Evolutionary conservation across 495 filamentous ascomycete genomes (phyloP), one percentile per base, ranked within the genome.

Genomic region (Neurospora tetraspora): DNA sequence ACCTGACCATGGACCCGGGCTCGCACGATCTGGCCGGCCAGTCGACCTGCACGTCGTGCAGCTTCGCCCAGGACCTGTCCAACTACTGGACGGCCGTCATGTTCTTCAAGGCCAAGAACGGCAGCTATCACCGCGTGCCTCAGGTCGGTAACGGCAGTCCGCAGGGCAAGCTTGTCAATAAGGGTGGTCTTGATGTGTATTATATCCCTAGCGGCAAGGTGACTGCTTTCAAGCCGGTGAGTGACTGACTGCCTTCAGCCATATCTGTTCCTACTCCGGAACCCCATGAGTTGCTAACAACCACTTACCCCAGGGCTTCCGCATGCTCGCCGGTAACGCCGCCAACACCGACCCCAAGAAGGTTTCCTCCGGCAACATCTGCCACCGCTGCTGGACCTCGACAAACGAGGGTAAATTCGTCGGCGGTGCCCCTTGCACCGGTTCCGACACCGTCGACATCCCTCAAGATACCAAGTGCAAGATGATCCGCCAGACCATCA

Each of bases 1-100:
- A 88, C 78, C 84, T 93, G 78, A 86, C 84, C 72, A 93, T 93
- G 90, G 85, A 86, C 74, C 90, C 83, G n/a, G 70, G 36, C 34
- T 71, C 16, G 3, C 81, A 89, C 77, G 83, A 87, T 39, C 81
- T 87, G 20, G 84, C 89, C 37, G 79, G 85, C 39, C 71, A 77
- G 53, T 91, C 92, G 0, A 87, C 85, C 20, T 96, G 93, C 81
- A 91, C 90, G 43, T 89, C 91, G 14, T 93, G 91, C 80, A 85
- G 82, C 1, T 88, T 93, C 75, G 87, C 84, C 70, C 81, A 88
- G 74, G 92, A 95, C 80, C 85, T 90, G 79, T 91, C 89, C 79
- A 93, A 91, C 83, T 94, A 95, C 84, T 94, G 93, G 93, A 89
- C 88, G 42, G 90, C 92, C 23, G 82, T 84, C 77, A 85, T 94